phyloP scores from a whole-genome alignment of 345 rosid genomes.

The Pelargonium nanum region DNA sequence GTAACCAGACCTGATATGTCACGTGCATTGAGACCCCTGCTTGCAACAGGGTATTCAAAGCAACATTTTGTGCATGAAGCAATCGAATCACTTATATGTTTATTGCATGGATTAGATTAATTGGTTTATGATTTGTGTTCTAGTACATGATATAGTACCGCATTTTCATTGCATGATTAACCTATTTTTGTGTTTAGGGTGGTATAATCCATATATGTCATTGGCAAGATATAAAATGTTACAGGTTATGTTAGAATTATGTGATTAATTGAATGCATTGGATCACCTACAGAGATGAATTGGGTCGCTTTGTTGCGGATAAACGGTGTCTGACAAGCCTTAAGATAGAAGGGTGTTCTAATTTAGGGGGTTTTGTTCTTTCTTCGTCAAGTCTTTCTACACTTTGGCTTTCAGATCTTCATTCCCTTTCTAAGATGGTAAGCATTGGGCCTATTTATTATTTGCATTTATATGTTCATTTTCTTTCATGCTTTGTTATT shows the following conservation, averaged over 20 bases:
- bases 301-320: slow-evolving; percentile 91
- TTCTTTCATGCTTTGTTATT: background rate
- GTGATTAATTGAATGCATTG: background rate
- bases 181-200: background rate
- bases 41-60: background rate
- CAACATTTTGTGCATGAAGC: background rate
- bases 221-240: no score
- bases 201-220: background rate
- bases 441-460: background rate
- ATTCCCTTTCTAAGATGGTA: slow-evolving; percentile 77
- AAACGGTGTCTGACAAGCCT: slow-evolving; percentile 66
- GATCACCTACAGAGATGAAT: slow-evolving; percentile 55
- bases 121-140: background rate
- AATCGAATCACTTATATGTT: no score
- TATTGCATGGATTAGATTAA: background rate
- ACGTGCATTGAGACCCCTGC: background rate
- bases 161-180: background rate
- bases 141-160: background rate
- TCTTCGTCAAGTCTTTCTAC: slow-evolving; percentile 73
- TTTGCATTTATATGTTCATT: background rate
- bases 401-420: slow-evolving; percentile 82
- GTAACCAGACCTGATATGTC: background rate
- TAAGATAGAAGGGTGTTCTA: slow-evolving; percentile 93
- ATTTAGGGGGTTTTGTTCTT: slow-evolving; percentile 68
- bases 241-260: background rate